Evolutionary conservation across 176 grass and related monocot species (phyloP).

Genomic region (Zoysia pacifica): DNA sequence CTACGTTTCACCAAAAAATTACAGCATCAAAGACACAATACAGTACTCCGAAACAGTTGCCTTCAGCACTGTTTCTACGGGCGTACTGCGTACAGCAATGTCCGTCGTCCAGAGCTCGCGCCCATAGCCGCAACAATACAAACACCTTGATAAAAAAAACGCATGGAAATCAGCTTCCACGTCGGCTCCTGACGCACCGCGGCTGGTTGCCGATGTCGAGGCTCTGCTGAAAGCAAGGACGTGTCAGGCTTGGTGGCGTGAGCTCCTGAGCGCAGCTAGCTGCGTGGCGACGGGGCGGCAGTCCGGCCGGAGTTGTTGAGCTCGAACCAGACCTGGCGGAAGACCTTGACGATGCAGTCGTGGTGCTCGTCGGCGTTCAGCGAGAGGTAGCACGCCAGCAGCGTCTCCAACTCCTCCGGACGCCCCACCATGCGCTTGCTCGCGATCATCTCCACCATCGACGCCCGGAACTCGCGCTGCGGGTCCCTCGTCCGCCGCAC

Average conservation of each 20-base stretch:
- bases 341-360: slow-evolving; percentile 89
- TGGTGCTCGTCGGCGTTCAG: slow-evolving; percentile 91
- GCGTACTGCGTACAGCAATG: no score
- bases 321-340: slow-evolving; percentile 84
- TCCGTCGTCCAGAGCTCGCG: no score
- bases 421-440: slow-evolving; percentile 75
- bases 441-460: slow-evolving; percentile 89
- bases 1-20: no score
- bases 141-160: neutral
- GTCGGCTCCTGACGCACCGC: slow-evolving; percentile 1
- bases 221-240: neutral
- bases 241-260: neutral
- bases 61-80: no score
- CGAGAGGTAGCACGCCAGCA: slow-evolving; percentile 88
- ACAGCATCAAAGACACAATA: no score
- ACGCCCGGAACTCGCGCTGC: slow-evolving; percentile 70
- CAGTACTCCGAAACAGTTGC: no score
- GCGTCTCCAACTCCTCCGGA: slow-evolving; percentile 74
- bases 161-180: slow-evolving; percentile 34
- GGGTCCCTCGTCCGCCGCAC: slow-evolving; percentile 78
- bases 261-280: neutral
- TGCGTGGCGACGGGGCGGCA: slow-evolving; percentile 4
- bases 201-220: neutral
- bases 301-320: slow-evolving; percentile 53
- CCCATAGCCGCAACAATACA: no score